Percentiles rank a stretch among this genome's conserved stretches.
Conservation (phyloP, 345 rosid genomes). For the Noccaea bulbosa region DNA sequence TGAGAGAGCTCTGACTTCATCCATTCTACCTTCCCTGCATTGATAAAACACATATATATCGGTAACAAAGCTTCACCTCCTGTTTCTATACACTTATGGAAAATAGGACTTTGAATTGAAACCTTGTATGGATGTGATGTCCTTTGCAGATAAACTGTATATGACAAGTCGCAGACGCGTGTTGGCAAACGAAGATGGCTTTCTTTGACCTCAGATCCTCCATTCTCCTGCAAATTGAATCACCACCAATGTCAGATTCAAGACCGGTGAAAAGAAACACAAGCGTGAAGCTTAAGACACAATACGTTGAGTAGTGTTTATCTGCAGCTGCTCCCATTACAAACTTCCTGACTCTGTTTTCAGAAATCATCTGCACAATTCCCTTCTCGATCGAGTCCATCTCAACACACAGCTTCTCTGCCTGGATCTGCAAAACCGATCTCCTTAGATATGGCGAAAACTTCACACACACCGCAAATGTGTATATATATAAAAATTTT, state of each 20-base stretch:
- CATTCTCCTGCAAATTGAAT: slow-evolving; percentile 62
- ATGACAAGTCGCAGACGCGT: slow-evolving; percentile 67
- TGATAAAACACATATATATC: slow-evolving; percentile 20
- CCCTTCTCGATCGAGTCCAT: slow-evolving; percentile 65
- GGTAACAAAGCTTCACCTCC: slow-evolving; percentile 26
- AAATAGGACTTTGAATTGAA: slow-evolving; percentile 40
- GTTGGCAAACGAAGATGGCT: slow-evolving; percentile 55
- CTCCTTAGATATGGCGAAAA: slow-evolving; percentile 25
- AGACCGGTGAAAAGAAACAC: not conserved
- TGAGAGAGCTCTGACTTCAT: slow-evolving; percentile 44
- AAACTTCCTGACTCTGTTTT: slow-evolving; percentile 57
- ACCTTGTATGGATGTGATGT: slow-evolving; percentile 64
- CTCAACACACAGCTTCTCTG: slow-evolving; percentile 62
- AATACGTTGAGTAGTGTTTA: slow-evolving; percentile 63
- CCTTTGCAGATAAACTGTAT: slow-evolving; percentile 79
- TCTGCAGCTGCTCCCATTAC: slow-evolving; percentile 91
- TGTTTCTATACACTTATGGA: slow-evolving; percentile 15
- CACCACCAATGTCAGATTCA: slow-evolving; percentile 20
- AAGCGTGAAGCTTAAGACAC: slow-evolving; percentile 9
- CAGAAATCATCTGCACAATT: slow-evolving; percentile 55
- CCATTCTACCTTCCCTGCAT: slow-evolving; percentile 51
- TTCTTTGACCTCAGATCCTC: slow-evolving; percentile 70
- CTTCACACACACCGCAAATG: not conserved
- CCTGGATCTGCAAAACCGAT: slow-evolving; percentile 54
- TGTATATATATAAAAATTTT: slow-evolving; percentile 13